These are phyloP conservation scores for Ophiobolus disseminans DNA, from an alignment of 2,329 filamentous ascomycete species.

Conservation along the genomic window DNA sequence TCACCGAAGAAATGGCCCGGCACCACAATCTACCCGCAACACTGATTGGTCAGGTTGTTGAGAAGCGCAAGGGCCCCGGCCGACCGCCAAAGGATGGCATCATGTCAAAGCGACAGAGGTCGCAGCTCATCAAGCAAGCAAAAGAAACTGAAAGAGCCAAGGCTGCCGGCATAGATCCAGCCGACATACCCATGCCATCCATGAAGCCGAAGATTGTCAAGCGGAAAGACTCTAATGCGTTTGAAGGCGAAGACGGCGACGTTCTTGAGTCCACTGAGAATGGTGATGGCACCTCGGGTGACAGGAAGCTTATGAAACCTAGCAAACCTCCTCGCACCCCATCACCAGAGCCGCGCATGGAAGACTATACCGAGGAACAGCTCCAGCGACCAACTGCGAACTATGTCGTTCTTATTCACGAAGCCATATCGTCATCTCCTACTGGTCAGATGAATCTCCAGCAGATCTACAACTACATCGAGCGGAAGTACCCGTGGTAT, in stretches of 20 bases:
- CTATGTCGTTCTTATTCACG: constrained; percentile 69
- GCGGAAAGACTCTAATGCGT: constrained; percentile 48
- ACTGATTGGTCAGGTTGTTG: constrained; percentile 55
- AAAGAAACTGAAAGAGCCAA: constrained; percentile 55
- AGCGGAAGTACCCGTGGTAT: constrained; percentile 69
- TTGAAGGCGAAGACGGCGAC: constrained; percentile 44
- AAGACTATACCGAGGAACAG: constrained; percentile 75
- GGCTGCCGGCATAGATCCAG: constrained; percentile 47
- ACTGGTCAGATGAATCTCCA: constrained; percentile 67
- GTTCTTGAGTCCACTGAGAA: constrained; percentile 47
- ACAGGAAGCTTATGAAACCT: constrained; percentile 58
- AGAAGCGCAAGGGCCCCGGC: constrained; percentile 77
- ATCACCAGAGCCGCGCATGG: constrained; percentile 67
- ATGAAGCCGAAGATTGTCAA: constrained; percentile 45
- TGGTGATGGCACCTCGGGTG: constrained; percentile 48
- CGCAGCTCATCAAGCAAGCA: constrained; percentile 66
- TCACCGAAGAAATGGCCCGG: constrained; percentile 49
- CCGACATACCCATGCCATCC: constrained; percentile 42
- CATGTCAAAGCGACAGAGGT: constrained; percentile 79
- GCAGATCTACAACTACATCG: constrained; percentile 70
- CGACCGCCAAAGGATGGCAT: constrained; percentile 82
- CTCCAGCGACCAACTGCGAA: constrained; percentile 71
- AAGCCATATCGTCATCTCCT: constrained; percentile 64
- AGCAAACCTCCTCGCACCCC: constrained; percentile 60
- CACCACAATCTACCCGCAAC: constrained; percentile 50